A percentile compares a stretch with the other conserved stretches of the same genome.
phyloP scores from a whole-genome alignment of 1,284 basidiomycete genomes.

The Ganoderma leucocontextum region DNA sequence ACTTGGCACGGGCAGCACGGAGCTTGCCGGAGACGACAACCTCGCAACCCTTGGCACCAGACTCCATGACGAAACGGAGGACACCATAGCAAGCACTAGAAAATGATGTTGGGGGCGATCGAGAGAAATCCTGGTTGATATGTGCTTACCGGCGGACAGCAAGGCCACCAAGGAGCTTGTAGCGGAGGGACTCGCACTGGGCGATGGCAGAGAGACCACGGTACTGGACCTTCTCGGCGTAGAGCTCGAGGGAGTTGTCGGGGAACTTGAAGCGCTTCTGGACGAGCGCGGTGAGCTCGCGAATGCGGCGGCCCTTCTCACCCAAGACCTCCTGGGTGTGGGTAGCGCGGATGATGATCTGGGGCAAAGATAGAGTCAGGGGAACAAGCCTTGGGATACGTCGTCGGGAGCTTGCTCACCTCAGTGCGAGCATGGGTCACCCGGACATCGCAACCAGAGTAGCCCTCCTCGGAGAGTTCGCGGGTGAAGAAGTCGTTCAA shows the following conservation, averaged over 20 bases:
- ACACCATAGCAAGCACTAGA: slow-evolving; percentile 98
- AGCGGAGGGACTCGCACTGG: slow-evolving; percentile 98
- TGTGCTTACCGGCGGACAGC: slow-evolving; percentile 90
- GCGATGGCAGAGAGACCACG: slow-evolving; percentile 99
- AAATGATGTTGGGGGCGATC: not conserved
- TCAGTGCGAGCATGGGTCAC: slow-evolving; percentile 99
- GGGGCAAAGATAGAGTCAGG: slow-evolving; percentile 10
- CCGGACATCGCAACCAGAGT: slow-evolving; percentile 99
- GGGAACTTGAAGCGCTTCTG: slow-evolving; percentile 99
- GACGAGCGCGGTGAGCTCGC: slow-evolving; percentile 97
- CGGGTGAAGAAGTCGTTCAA: slow-evolving; percentile 99
- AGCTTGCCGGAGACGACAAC: slow-evolving; percentile 99
- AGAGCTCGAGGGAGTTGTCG: slow-evolving; percentile 98
- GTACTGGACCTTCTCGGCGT: slow-evolving; percentile 99
- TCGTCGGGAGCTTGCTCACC: slow-evolving; percentile 49
- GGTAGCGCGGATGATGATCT: slow-evolving; percentile 99
- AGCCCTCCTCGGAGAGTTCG: slow-evolving; percentile 99
- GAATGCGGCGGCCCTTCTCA: slow-evolving; percentile 99
- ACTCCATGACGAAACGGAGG: slow-evolving; percentile 99
- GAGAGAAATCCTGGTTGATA: not conserved
- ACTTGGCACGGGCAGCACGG: slow-evolving; percentile 99
- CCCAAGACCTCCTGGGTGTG: slow-evolving; percentile 99
- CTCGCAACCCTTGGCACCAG: slow-evolving; percentile 99
- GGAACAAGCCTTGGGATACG: not conserved
- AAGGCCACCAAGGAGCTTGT: slow-evolving; percentile 99